phyloP scores from a whole-genome alignment of 2,329 filamentous ascomycete species.

The Plectosphaerella sp. region DNA sequence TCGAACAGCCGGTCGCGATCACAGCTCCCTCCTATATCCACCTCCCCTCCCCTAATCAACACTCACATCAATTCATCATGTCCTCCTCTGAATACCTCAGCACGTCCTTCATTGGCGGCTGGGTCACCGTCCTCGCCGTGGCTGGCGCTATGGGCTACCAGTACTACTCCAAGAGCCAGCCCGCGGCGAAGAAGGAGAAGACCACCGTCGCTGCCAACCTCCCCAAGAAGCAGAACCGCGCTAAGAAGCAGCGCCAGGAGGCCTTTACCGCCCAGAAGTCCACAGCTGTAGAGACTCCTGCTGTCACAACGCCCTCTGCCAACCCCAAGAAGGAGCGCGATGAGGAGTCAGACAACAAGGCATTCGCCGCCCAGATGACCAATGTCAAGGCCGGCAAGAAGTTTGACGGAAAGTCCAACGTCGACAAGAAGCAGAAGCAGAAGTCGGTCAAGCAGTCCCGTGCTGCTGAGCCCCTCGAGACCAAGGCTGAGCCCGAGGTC shows the following conservation, averaged over 20 bases:
- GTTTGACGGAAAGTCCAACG: conserved; percentile 47
- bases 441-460: conserved; percentile 68
- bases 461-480: conserved; percentile 46
- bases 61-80: conserved; percentile 9
- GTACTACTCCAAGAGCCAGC: conserved; percentile 21
- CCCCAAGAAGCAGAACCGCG: conserved; percentile 33
- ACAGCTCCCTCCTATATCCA: no score
- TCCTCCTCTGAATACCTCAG: conserved; percentile 11
- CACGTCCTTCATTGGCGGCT: conserved; percentile 11
- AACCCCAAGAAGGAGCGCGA: conserved; percentile 33
- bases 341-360: conserved; percentile 63
- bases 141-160: conserved; percentile 10
- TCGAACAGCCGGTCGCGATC: no score
- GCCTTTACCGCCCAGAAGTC: conserved; percentile 31
- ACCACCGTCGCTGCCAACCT: conserved; percentile 20
- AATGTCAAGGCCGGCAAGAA: conserved; percentile 67
- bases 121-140: conserved; percentile 10
- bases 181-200: conserved; percentile 24
- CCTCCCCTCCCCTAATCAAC: no score
- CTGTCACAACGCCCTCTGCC: conserved; percentile 20
- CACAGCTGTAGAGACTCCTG: conserved; percentile 24
- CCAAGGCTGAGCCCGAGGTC: conserved; percentile 29
- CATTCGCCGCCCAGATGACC: conserved; percentile 72
- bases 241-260: conserved; percentile 42
- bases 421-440: conserved; percentile 59